phyloP scores from a whole-genome alignment of 768 basidiomycete genomes.

The Suillus decipiens region DNA sequence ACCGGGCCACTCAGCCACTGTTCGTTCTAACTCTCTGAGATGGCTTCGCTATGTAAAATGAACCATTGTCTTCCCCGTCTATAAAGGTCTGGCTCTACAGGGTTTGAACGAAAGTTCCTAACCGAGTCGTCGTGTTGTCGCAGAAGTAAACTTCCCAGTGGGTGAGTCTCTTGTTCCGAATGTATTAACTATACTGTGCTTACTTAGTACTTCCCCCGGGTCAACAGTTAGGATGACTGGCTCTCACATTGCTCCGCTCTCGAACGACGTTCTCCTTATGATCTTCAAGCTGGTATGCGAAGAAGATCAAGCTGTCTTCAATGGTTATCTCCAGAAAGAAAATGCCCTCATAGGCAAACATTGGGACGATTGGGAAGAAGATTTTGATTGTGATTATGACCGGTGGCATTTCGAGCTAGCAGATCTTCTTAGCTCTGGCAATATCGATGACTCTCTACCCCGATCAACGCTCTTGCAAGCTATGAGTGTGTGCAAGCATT shows the following conservation, averaged over 20 bases:
- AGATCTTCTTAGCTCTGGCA: not conserved
- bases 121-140: not conserved
- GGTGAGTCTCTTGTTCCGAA: not conserved
- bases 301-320: not conserved
- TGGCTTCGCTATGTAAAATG: not conserved
- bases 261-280: not conserved
- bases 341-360: too few relatives aligned
- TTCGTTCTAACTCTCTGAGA: not conserved
- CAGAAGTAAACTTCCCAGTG: not conserved
- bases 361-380: conserved; percentile 2
- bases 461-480: not conserved
- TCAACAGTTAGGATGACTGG: not conserved
- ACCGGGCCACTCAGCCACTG: not conserved
- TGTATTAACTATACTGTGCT: not conserved
- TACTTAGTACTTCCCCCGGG: not conserved
- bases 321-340: not conserved
- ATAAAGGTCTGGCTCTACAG: not conserved
- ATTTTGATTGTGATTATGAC: not conserved
- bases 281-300: not conserved
- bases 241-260: not conserved
- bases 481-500: not conserved
- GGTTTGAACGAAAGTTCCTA: not conserved
- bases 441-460: not conserved
- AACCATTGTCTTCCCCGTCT: not conserved
- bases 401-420: not conserved